Conservation (phyloP, 2,329 filamentous ascomycete species). For the Cryphonectria carpinicola region DNA sequence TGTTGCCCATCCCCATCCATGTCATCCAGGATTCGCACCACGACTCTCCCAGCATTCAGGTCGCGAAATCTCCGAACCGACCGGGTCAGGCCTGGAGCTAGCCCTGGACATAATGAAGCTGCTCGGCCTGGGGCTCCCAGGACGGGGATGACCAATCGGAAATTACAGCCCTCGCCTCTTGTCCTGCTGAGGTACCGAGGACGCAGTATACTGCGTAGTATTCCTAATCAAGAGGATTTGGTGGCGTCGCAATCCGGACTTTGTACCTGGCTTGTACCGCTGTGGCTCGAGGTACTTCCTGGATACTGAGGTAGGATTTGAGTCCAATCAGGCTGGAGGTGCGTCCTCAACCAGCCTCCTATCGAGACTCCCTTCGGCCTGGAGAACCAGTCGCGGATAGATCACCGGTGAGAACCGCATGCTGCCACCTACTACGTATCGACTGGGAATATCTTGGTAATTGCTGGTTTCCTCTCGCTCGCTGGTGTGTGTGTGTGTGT, state of each 20-base stretch:
- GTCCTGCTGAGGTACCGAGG: conserved; percentile 1
- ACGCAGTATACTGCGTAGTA: conserved; percentile 11
- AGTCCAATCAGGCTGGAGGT: conserved; percentile 1
- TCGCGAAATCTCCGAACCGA: conserved; percentile 24
- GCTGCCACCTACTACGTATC: conserved; percentile 13
- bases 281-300: conserved; percentile 21
- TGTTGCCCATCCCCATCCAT: conserved; percentile 2
- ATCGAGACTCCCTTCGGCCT: conserved; percentile 20
- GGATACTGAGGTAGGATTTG: background rate
- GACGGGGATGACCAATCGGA: conserved; percentile 26
- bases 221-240: background rate
- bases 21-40: conserved; percentile 11
- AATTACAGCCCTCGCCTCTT: conserved; percentile 14
- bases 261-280: conserved; percentile 22
- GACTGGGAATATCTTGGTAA: background rate
- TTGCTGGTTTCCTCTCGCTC: conserved; percentile 4
- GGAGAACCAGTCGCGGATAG: conserved; percentile 17
- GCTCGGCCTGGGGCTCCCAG: conserved; percentile 20
- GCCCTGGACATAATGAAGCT: conserved; percentile 15
- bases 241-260: conserved; percentile 4
- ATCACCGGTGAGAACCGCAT: conserved; percentile 18
- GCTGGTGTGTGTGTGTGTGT: background rate
- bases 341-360: conserved; percentile 14
- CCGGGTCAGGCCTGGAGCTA: conserved; percentile 18
- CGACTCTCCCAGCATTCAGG: conserved; percentile 19